Evolutionary conservation across 176 grass and related monocot genomes (phyloP).

Genomic region (barley (Hordeum vulgare)): DNA sequence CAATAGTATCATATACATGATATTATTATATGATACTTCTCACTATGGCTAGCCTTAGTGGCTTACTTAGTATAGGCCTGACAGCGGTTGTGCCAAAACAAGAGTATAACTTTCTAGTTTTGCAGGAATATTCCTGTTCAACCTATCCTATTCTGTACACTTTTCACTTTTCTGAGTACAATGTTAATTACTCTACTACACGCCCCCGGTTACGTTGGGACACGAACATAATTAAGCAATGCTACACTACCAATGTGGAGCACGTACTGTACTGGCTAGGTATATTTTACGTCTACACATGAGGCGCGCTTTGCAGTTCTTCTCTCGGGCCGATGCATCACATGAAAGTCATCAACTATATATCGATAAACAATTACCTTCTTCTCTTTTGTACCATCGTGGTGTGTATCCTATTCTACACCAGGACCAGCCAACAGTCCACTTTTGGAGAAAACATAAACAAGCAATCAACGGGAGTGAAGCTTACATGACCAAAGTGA

Average conservation of each 20-base stretch:
- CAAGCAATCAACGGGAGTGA: constrained; percentile 23
- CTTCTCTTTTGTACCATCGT: not conserved
- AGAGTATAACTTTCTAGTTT: not conserved
- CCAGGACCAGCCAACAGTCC: not conserved
- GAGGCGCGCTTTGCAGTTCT: not conserved
- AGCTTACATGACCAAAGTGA: constrained; percentile 20
- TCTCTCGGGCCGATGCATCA: not conserved
- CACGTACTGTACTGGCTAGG: too few relatives aligned
- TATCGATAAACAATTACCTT: constrained; percentile 20
- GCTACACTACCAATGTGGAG: not conserved
- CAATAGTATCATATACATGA: too few relatives aligned
- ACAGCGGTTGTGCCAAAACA: not conserved
- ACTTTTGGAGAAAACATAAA: constrained; percentile 22
- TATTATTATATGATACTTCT: too few relatives aligned
- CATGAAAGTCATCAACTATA: constrained; percentile 39
- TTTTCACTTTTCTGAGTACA: not conserved
- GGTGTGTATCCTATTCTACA: constrained; percentile 15
- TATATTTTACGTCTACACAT: not conserved
- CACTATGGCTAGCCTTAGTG: too few relatives aligned
- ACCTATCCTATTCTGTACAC: not conserved
- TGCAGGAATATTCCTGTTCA: not conserved
- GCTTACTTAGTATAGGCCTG: not conserved
- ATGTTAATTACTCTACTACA: not conserved
- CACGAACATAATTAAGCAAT: constrained; percentile 18
- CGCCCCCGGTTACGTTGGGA: constrained; percentile 14